phyloP scores from a whole-genome alignment of 805 yeast genomes.

The Pachysolen tannophilus region DNA sequence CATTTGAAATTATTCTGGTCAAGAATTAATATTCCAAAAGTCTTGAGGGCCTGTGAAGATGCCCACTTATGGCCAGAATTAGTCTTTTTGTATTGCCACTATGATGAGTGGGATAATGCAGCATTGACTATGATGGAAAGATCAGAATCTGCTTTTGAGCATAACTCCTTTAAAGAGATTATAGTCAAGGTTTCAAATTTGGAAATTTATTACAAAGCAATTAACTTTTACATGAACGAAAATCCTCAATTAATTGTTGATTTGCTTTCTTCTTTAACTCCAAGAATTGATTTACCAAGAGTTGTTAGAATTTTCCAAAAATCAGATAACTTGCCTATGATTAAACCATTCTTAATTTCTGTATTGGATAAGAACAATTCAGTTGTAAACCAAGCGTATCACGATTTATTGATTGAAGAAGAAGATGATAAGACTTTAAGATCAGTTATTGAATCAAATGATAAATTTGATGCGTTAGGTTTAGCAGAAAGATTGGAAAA shows the following conservation, averaged over 20 bases:
- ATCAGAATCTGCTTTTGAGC: constrained; percentile 89
- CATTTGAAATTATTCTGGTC: constrained; percentile 98
- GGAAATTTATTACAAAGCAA: constrained; percentile 95
- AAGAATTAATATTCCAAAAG: constrained; percentile 95
- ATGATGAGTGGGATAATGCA: constrained; percentile 99
- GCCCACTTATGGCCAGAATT: constrained; percentile 96
- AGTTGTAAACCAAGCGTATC: constrained; percentile 91
- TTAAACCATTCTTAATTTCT: constrained; percentile 89
- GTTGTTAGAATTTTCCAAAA: constrained; percentile 91
- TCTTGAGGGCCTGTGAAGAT: constrained; percentile 83
- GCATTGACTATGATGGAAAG: constrained; percentile 94
- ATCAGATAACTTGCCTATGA: constrained; percentile 92
- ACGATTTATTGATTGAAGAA: constrained; percentile 91
- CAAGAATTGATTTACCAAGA: constrained; percentile 90
- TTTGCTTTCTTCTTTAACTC: constrained; percentile 71
- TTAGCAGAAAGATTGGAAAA: constrained; percentile 89
- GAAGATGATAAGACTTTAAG: constrained; percentile 89
- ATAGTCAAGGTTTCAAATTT: constrained; percentile 91
- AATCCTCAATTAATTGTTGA: constrained; percentile 90
- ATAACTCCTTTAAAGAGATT: constrained; percentile 87
- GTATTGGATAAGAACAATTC: constrained; percentile 87
- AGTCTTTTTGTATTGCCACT: constrained; percentile 93
- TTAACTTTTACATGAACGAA: constrained; percentile 86
- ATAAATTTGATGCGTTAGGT: constrained; percentile 86
- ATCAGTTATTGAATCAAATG: constrained; percentile 80